Evolutionary conservation across 2,329 filamentous ascomycete genomes (phyloP), one percentile per base, ranked within the genome.

Genomic region (Nemania sp.): DNA sequence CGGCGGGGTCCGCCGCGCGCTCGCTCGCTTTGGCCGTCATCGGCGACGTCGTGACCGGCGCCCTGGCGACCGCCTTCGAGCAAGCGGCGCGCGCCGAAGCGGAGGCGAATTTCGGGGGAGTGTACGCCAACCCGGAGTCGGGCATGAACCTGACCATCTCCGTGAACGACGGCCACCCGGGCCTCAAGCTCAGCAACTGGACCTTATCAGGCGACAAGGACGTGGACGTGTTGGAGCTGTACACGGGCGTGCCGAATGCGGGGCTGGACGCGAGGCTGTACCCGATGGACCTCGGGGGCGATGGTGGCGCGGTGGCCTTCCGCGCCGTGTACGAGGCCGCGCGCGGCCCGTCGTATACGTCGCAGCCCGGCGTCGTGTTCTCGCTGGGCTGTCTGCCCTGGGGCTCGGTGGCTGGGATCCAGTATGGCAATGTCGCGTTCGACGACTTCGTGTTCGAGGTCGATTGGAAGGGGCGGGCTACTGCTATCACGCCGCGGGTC

Each of bases 111-210:
- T 51, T 51, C 34, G 49, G 35, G 10, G 49, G 49, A 2, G 17
- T 20, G 3, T 51, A 51, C 18, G 49, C 35, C n/a, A n/a, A n/a
- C n/a, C n/a, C 2, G 39, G 35, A 20, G 10, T 12, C 32, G 35
- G 35, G 35, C 17, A 51, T 51, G 49, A 51, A 13, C 32, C 20
- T 51, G 2, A 21, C 34, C 18, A 51, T 51, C 49, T 40, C 49
- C 10, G 34, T 40, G 18, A n/a, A 40, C 20, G 35, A 40, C 20
- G 49, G 35, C 4, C 49, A 51, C 20, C 49, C 49, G 18, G 49
- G 49, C 7, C 49, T 51, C 35, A 51, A 42, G 49, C 34, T 51
- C 6, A 40, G 49, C 15, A 51, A 51, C 10, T 51, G 49, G 49
- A 51, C 49, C 7, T 12, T n/a, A n/a, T n/a, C 18, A 35, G 49